These are phyloP conservation scores for Magnolia kwangsiensis DNA, from an alignment of 164 flowering plant genomes.

Conservation along the genomic window DNA sequence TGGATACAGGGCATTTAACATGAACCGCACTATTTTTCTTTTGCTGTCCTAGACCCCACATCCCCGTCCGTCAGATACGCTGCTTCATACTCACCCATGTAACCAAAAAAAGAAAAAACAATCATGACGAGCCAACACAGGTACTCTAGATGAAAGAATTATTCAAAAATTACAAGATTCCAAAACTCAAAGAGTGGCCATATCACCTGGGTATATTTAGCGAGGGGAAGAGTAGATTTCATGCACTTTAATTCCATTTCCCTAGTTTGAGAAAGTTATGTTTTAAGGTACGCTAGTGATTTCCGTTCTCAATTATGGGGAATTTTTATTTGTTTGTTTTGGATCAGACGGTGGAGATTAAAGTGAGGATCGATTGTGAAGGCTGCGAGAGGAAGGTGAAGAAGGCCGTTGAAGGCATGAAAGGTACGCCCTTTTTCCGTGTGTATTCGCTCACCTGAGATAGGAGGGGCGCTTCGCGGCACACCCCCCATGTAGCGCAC, in stretches of 20 bases:
- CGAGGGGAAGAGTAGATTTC: too few species aligned
- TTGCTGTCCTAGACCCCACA: too few species aligned
- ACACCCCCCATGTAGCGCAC: not conserved
- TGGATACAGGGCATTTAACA: too few species aligned
- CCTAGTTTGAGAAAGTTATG: not conserved
- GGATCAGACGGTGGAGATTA: conserved; percentile 83
- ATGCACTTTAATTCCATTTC: not conserved
- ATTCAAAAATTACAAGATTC: too few species aligned
- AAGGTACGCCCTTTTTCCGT: conserved; percentile 19
- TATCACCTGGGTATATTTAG: too few species aligned
- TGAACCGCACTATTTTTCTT: too few species aligned
- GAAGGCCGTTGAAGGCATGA: conserved; percentile 75
- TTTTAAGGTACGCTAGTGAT: not conserved
- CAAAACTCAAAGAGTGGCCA: too few species aligned
- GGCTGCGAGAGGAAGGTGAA: conserved; percentile 83
- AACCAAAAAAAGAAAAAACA: too few species aligned
- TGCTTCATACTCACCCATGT: too few species aligned
- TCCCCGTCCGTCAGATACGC: not conserved
- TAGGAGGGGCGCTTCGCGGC: not conserved
- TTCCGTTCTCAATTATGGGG: not conserved
- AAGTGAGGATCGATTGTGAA: conserved; percentile 85
- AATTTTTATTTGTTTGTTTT: not conserved
- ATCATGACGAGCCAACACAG: too few species aligned
- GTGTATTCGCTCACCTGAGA: not conserved
- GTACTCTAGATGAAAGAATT: too few species aligned